These are phyloP conservation scores for Fusarium sp. DNA, from an alignment of 2,329 filamentous ascomycete species.

Conservation along the genomic window DNA sequence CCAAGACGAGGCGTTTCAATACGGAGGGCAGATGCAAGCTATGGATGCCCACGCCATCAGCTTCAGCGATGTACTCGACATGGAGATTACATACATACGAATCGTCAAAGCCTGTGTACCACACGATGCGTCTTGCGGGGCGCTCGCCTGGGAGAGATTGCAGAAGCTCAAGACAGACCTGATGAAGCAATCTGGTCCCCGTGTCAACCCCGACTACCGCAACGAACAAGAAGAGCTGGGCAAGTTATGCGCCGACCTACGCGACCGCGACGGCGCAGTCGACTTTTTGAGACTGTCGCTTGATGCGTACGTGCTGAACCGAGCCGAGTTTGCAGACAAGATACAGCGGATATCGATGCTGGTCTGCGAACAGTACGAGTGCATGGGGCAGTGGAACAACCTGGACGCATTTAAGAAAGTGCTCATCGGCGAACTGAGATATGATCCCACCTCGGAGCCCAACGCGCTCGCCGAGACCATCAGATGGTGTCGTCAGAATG, in stretches of 20 bases:
- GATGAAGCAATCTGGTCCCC: background rate
- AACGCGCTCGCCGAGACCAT: slow-evolving; percentile 6
- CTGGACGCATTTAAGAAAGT: slow-evolving; percentile 17
- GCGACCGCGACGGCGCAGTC: slow-evolving; percentile 4
- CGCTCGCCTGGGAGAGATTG: slow-evolving; percentile 4
- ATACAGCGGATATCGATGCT: slow-evolving; percentile 11
- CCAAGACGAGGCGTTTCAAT: slow-evolving; percentile 11
- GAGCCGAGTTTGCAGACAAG: background rate
- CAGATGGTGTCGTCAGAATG: slow-evolving; percentile 10
- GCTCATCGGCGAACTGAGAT: background rate
- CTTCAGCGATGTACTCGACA: background rate
- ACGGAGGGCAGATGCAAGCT: background rate
- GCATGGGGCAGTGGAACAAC: slow-evolving; percentile 2
- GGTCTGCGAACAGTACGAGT: slow-evolving; percentile 18
- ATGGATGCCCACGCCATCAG: background rate
- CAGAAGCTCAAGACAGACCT: background rate
- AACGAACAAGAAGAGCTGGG: slow-evolving; percentile 7
- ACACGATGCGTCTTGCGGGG: background rate
- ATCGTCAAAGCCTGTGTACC: slow-evolving; percentile 12
- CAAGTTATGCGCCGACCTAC: slow-evolving; percentile 11
- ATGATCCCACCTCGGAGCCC: slow-evolving; percentile 6
- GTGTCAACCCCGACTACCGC: background rate
- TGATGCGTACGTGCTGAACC: background rate
- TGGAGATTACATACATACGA: slow-evolving; percentile 8
- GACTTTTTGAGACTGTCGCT: slow-evolving; percentile 8